phyloP scores from a whole-genome alignment of 768 basidiomycete genomes.

The Xerocomus brunneocitrinus region DNA sequence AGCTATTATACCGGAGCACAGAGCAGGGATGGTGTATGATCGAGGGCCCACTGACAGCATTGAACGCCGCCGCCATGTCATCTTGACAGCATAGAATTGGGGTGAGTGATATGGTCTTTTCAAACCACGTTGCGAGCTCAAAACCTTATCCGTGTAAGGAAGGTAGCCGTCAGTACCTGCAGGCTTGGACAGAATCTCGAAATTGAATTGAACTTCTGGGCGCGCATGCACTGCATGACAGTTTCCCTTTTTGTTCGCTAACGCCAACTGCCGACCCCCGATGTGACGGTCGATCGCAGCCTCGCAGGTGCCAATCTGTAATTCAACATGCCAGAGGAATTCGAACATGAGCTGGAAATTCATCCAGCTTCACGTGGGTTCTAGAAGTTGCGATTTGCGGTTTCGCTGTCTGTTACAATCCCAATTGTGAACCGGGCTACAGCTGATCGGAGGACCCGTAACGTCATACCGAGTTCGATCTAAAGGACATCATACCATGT shows the following conservation, averaged over 20 bases:
- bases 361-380: not conserved
- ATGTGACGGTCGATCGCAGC: not conserved
- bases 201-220: not conserved
- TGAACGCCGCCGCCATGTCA: not conserved
- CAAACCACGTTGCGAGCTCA: not conserved
- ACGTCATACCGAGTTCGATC: not conserved
- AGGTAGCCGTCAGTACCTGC: not conserved
- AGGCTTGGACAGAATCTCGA: not conserved
- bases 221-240: not conserved
- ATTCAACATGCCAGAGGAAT: not conserved
- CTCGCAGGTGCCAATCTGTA: not conserved
- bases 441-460: not conserved
- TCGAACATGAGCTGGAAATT: not conserved
- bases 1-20: not conserved
- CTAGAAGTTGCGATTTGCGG: not conserved
- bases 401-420: too few relatives aligned
- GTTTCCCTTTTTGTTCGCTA: not conserved
- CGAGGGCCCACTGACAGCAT: not conserved
- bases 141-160: not conserved
- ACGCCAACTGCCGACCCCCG: not conserved
- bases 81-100: not conserved
- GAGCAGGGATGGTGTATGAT: not conserved
- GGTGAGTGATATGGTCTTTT: not conserved
- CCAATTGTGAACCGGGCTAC: too few relatives aligned
- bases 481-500: not conserved